Evolutionary conservation across 2,329 filamentous ascomycete species (phyloP).

Genomic region (Immersiporthe knoxdaviesiana): DNA sequence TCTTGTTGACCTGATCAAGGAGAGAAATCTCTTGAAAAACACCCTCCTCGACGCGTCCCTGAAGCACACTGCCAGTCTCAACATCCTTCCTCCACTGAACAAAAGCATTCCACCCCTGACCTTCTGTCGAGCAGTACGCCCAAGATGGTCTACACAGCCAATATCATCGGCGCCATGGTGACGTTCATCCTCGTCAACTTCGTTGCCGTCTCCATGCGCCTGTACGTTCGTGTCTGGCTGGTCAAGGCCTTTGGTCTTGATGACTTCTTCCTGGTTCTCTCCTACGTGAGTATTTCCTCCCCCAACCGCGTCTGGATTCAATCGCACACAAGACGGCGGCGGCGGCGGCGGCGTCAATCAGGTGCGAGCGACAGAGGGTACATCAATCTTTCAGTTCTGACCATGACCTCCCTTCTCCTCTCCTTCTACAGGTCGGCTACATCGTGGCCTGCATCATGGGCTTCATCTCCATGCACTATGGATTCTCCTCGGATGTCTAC

Average conservation of each 20-base stretch:
- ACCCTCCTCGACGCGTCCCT: neutral
- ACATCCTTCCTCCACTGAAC: neutral
- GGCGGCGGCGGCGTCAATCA: neutral
- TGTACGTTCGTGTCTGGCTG: conserved; percentile 38
- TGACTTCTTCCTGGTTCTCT: conserved; percentile 36
- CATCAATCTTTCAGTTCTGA: neutral
- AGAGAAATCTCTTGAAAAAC: too few relatives aligned
- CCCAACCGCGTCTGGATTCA: too few relatives aligned
- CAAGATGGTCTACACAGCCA: conserved; percentile 18
- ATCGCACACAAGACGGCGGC: too few relatives aligned
- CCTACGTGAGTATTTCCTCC: conserved; percentile 33
- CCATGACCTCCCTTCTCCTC: neutral
- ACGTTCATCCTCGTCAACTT: conserved; percentile 36
- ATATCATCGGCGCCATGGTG: conserved; percentile 32
- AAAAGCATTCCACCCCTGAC: neutral
- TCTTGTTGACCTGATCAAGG: too few relatives aligned
- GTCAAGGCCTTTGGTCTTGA: conserved; percentile 39
- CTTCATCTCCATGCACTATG: conserved; percentile 38
- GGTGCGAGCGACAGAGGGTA: neutral
- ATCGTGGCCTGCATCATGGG: conserved; percentile 36
- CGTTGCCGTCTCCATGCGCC: conserved; percentile 33
- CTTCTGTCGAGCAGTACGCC: neutral
- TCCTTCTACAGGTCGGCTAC: conserved; percentile 34
- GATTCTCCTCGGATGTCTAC: conserved; percentile 33
- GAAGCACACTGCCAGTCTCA: neutral